phyloP scores from a whole-genome alignment of 2,329 filamentous ascomycete species.

The Lasiodiplodia sp. region DNA sequence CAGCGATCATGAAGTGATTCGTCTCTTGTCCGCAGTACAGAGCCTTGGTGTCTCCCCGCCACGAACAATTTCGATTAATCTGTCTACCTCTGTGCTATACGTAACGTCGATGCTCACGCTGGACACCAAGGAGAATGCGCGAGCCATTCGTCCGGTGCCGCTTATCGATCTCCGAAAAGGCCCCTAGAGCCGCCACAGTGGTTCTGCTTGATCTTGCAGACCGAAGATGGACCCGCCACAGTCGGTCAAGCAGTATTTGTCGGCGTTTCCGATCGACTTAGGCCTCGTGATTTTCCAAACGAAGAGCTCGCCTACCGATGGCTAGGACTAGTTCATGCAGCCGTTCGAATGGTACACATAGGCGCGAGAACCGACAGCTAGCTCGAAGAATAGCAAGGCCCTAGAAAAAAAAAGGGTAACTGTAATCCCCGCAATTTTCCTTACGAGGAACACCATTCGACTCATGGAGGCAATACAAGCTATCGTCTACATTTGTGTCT shows the following conservation, averaged over 20 bases:
- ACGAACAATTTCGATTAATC: not conserved
- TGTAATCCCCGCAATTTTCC: no score
- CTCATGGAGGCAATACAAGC: no score
- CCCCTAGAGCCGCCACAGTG: not conserved
- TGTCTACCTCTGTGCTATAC: not conserved
- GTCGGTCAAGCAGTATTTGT: not conserved
- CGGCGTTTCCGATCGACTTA: not conserved
- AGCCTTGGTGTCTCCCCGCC: not conserved
- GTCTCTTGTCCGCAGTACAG: not conserved
- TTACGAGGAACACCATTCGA: no score
- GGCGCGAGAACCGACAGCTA: no score
- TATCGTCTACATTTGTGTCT: no score
- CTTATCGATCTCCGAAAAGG: not conserved
- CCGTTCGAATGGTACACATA: not conserved
- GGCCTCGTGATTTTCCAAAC: no score
- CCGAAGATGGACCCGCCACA: not conserved
- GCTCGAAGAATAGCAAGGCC: no score
- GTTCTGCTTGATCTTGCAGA: not conserved
- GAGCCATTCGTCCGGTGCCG: not conserved
- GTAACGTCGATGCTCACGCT: not conserved
- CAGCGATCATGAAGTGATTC: not conserved
- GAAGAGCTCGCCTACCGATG: no score
- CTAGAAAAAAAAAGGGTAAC: no score
- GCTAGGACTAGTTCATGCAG: not conserved
- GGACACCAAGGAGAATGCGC: conserved; percentile 12